Conservation (phyloP, 768 basidiomycete genomes). For the Boletus pseudopeckii region DNA sequence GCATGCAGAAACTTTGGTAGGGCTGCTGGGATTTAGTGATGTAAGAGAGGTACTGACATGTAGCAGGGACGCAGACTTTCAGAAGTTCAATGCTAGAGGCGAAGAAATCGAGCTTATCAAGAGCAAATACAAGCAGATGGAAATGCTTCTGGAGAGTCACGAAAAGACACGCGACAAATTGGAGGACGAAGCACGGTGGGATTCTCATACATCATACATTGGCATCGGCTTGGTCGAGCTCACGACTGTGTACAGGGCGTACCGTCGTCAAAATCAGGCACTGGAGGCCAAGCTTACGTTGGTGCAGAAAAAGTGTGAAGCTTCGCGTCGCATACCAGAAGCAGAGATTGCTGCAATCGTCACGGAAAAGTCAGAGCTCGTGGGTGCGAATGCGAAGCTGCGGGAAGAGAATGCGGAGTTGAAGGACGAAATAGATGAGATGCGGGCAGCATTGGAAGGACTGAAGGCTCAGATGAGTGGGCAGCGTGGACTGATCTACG, state of each 20-base stretch:
- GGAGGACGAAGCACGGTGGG: conserved; percentile 60
- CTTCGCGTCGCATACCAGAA: conserved; percentile 34
- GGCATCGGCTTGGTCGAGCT: neutral
- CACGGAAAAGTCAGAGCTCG: conserved; percentile 44
- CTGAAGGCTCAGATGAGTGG: conserved; percentile 57
- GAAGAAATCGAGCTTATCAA: conserved; percentile 56
- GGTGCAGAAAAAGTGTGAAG: conserved; percentile 41
- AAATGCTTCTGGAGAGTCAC: conserved; percentile 57
- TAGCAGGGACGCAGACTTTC: conserved; percentile 70
- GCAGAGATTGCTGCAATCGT: conserved; percentile 45
- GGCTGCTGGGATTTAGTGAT: conserved; percentile 17
- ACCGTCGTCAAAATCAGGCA: conserved; percentile 58
- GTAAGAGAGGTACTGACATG: conserved; percentile 8
- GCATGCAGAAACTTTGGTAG: conserved; percentile 77
- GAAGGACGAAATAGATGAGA: conserved; percentile 57
- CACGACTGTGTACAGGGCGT: conserved; percentile 36
- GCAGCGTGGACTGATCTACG: conserved; percentile 41
- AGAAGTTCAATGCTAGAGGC: conserved; percentile 61
- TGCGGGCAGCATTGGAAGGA: conserved; percentile 68
- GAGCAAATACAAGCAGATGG: conserved; percentile 62
- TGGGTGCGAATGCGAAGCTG: conserved; percentile 50
- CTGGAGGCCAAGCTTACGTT: conserved; percentile 56
- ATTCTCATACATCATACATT: neutral
- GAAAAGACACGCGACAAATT: conserved; percentile 50
- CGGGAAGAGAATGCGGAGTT: conserved; percentile 56